Evolutionary conservation across 2,329 filamentous ascomycete genomes (phyloP).

Genomic region (Pseudocercospora fijiensis): DNA sequence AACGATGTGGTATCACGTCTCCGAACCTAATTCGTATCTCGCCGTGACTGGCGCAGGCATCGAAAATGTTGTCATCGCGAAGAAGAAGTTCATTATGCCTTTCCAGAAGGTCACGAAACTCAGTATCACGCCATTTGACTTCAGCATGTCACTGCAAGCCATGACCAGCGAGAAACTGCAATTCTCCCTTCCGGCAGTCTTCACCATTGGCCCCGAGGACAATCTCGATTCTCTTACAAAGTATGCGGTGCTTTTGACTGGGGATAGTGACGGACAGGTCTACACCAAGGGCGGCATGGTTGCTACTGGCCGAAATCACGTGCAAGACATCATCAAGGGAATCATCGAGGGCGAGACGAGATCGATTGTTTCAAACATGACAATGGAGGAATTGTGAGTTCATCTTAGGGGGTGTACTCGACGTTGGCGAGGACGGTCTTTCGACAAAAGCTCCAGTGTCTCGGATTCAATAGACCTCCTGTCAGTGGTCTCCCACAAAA

Average conservation of each 20-base stretch:
- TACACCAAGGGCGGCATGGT: slow-evolving; percentile 39
- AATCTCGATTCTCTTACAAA: slow-evolving; percentile 69
- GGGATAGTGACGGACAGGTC: slow-evolving; percentile 52
- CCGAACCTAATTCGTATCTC: slow-evolving; percentile 78
- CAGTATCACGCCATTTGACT: slow-evolving; percentile 64
- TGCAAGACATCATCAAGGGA: slow-evolving; percentile 82
- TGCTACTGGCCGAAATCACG: slow-evolving; percentile 58
- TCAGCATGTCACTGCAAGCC: slow-evolving; percentile 76
- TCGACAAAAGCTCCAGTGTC: too few relatives aligned
- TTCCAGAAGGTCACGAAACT: slow-evolving; percentile 58
- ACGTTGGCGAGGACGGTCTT: too few relatives aligned
- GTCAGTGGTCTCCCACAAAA: too few relatives aligned
- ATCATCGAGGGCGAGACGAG: slow-evolving; percentile 88
- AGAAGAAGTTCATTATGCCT: slow-evolving; percentile 70
- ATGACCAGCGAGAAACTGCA: slow-evolving; percentile 90
- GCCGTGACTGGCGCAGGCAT: slow-evolving; percentile 70
- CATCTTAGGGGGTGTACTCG: too few relatives aligned
- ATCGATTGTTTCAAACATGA: slow-evolving; percentile 77
- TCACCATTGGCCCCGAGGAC: slow-evolving; percentile 80
- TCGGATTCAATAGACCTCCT: too few relatives aligned
- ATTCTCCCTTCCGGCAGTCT: slow-evolving; percentile 77
- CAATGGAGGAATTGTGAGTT: neutral
- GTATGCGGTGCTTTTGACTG: slow-evolving; percentile 74
- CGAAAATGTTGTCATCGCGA: slow-evolving; percentile 71
- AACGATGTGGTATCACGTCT: slow-evolving; percentile 53